Evolutionary conservation across 2,329 filamentous ascomycete genomes (phyloP), one percentile per base, ranked within the genome.

Genomic region (Aspergillus ochraceoroseus): DNA sequence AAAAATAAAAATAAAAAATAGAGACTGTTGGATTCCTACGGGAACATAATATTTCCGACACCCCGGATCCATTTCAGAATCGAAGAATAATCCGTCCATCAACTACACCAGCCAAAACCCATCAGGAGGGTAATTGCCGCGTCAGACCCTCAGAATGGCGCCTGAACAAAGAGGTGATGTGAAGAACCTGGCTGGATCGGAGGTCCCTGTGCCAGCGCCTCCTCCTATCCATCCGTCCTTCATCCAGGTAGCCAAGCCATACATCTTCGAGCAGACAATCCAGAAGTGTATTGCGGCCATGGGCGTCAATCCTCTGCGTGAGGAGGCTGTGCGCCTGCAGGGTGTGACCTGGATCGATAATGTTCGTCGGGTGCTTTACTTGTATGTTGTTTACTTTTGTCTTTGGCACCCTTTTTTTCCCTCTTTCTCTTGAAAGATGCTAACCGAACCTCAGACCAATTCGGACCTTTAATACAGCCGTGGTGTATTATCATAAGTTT

Each of bases 401-500:
- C n/a, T n/a, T n/a, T n/a, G n/a, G n/a, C 36, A 31, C 18, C 12
- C 9, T 5, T 5, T 12, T 13, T 3, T 13, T 9, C 12, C 13
- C 11, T 19, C 2, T n/a, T 26, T 27, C 4, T 25, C 13, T 15
- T 5, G 11, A 13, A 11, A 25, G 13, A 41, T 36, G 38, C 54
- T 32, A 35, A 50, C 13, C n/a, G 13, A 29, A 13, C 4, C 18
- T 30, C 8, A 89, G 86, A 31, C 92, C 92, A 1, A 81, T 95
- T 15, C 83, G 86, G 45, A 96, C 92, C 0, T 95, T 87, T 64
- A 86, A 90, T 54, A 94, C 90, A 0, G 92, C 92, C 1, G 87
- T 84, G 48, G 82, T 85, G 11, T 95, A 95, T 63, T 98, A 89
- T 61, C 90, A 96, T 71, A 88, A 88, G 53, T 95, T 95, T 62